Base-by-base conservation (phyloP, 352 stramenopile genomes). In the Phytophthora pseudosyringae region DNA sequence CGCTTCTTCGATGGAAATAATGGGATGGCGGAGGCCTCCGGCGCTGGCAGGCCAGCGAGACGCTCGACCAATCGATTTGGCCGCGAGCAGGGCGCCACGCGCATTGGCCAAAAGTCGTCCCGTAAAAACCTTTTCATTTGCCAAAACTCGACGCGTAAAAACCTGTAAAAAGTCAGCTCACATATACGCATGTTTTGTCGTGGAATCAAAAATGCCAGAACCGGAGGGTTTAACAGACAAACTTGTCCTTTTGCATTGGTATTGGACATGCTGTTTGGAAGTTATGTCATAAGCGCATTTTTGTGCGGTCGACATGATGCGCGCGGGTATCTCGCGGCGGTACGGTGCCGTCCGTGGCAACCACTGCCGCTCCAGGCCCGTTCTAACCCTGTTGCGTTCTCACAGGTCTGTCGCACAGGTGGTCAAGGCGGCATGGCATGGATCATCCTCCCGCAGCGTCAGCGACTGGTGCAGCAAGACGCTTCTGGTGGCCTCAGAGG, bases 1-100 rank as follows among this genome's bases (percentile, higher is more conserved):
- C 73, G 80, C 78, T 89, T 89, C 73, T 82, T 91, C 69, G 81
- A 85, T 90, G 81, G 83, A 90, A 92, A 92, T 90, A 90, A 90
- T 90, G 81, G 83, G 83, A 81, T 88, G 75, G 71, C 63, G 47
- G 58, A 63, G 15, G 35, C 44, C 50, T 46, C 29, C 45, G 52
- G 49, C 33, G 16, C 15, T 46, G 43, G 47, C 36, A 55, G 50
- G 55, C 57, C 68, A 71, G 56, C 39, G 55, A 64, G 68, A 64
- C 79, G 76, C 80, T 88, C 73, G 81, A 88, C 83, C 83, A 92
- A 88, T 90, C 83, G 88, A 83, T 90, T 83, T 44, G 48, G 49
- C 48, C 16, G 33, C 10, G 41, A 18, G 33, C 49, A 56, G 40
- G 40, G 40, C n/a, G 44, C 28, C 5, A 2, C 16, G 2, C 4